Percentiles rank a stretch among this genome's conserved stretches.
phyloP scores from a whole-genome alignment of 2,329 filamentous ascomycete genomes.

The Pezicula rhizophila region DNA sequence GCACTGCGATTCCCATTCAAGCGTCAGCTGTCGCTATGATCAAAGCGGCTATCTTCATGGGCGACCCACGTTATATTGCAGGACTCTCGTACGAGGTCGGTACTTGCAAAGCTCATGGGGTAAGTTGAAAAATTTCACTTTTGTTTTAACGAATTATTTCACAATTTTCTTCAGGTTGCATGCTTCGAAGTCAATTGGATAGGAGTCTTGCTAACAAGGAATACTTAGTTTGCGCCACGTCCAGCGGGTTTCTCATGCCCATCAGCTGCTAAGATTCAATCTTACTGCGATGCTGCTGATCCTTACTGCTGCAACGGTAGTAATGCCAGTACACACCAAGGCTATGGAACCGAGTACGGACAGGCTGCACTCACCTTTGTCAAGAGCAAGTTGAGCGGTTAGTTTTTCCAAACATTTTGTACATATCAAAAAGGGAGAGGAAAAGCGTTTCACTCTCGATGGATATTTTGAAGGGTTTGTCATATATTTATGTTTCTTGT shows the following conservation, averaged over 20 bases:
- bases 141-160: not conserved
- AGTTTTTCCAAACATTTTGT: no score
- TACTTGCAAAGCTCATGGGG: slow-evolving; percentile 51
- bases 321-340: slow-evolving; percentile 47
- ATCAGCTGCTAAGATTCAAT: slow-evolving; percentile 47
- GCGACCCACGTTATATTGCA: slow-evolving; percentile 50
- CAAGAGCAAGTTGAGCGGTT: slow-evolving; percentile 38
- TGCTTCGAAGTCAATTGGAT: no score
- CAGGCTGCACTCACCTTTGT: slow-evolving; percentile 50
- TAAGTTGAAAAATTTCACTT: slow-evolving; percentile 34
- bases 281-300: slow-evolving; percentile 54
- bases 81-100: slow-evolving; percentile 56
- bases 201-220: not conserved
- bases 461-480: no score
- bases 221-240: slow-evolving; percentile 46
- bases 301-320: slow-evolving; percentile 58
- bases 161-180: not conserved
- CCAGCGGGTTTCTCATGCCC: slow-evolving; percentile 47
- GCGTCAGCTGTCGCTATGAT: slow-evolving; percentile 46
- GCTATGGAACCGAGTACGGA: slow-evolving; percentile 52
- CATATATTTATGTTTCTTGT: no score
- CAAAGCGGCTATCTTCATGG: slow-evolving; percentile 61
- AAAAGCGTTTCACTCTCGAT: no score
- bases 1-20: slow-evolving; percentile 36
- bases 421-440: no score